These are phyloP conservation scores for Zelopaecilomyces penicillatus DNA, from an alignment of 2,329 filamentous ascomycete species.

Conservation along the genomic window DNA sequence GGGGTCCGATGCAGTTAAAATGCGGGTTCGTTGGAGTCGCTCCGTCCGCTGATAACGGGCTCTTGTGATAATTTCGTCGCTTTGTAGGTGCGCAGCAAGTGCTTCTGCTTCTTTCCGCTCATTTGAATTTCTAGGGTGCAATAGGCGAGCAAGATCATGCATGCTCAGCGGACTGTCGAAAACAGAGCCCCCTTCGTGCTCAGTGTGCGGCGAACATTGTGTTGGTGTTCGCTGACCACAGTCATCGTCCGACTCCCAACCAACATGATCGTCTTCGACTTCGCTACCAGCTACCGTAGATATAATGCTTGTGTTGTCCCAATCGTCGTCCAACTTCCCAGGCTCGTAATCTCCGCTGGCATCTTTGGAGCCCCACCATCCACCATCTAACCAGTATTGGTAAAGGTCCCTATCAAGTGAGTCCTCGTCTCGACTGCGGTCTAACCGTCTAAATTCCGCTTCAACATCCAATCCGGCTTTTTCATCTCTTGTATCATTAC, in stretches of 20 bases:
- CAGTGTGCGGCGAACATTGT: slow-evolving; percentile 43
- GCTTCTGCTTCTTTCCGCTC: slow-evolving; percentile 74
- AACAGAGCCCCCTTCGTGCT: slow-evolving; percentile 48
- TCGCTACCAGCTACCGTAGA: slow-evolving; percentile 42
- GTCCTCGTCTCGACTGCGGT: slow-evolving; percentile 44
- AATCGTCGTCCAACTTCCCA: slow-evolving; percentile 44
- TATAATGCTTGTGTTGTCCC: slow-evolving; percentile 75
- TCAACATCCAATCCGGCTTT: slow-evolving; percentile 61
- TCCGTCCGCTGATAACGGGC: slow-evolving; percentile 63
- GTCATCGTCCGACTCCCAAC: slow-evolving; percentile 40
- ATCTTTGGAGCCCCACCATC: slow-evolving; percentile 78
- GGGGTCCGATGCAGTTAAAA: slow-evolving; percentile 35
- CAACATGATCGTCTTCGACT: slow-evolving; percentile 31
- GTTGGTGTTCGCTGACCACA: slow-evolving; percentile 68
- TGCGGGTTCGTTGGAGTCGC: slow-evolving; percentile 59
- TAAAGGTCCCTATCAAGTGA: slow-evolving; percentile 70
- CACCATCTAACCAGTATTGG: slow-evolving; percentile 73
- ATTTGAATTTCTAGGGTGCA: slow-evolving; percentile 70
- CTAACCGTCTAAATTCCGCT: slow-evolving; percentile 59
- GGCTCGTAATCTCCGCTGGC: slow-evolving; percentile 70
- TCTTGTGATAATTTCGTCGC: slow-evolving; percentile 68
- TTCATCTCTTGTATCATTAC: too few species aligned
- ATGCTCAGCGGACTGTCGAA: slow-evolving; percentile 57
- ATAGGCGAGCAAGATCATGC: slow-evolving; percentile 64
- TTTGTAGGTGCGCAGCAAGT: slow-evolving; percentile 70